phyloP scores from a whole-genome alignment of 192 early-diverging fungal genomes.

The Glomus cerebriforme region DNA sequence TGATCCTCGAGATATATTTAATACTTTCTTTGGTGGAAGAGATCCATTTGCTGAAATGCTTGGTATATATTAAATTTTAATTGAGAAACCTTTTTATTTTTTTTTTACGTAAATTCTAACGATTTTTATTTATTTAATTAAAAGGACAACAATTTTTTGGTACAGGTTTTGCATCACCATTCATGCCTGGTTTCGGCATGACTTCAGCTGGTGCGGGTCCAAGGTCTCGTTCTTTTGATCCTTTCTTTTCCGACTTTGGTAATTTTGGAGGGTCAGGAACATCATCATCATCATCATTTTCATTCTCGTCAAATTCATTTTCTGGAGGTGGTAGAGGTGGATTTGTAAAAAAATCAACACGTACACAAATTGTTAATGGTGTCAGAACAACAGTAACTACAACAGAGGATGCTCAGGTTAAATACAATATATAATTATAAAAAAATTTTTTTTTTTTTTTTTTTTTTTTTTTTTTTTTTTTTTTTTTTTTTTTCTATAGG shows the following conservation, averaged over 20 bases:
- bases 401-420: conserved; percentile 17
- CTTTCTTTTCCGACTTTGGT: neutral
- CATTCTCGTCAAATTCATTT: neutral
- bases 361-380: conserved; percentile 24
- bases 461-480: no score
- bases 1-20: conserved; percentile 41
- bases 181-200: neutral
- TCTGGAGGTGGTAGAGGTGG: neutral
- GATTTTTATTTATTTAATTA: neutral
- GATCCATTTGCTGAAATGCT: conserved; percentile 30
- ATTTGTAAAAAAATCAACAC: neutral
- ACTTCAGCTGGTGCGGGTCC: neutral
- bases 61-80: conserved; percentile 27
- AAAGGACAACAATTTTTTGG: neutral
- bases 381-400: conserved; percentile 16
- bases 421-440: no score
- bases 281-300: conserved; percentile 11
- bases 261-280: neutral
- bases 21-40: conserved; percentile 34
- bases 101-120: neutral
- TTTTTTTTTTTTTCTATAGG: no score
- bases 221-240: neutral
- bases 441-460: no score
- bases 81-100: neutral
- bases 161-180: neutral